Percentiles rank a stretch among this genome's conserved stretches.
These are phyloP conservation scores for Furcasterigmium furcatum DNA, from an alignment of 2,329 filamentous ascomycete species.

Conservation along the genomic window DNA sequence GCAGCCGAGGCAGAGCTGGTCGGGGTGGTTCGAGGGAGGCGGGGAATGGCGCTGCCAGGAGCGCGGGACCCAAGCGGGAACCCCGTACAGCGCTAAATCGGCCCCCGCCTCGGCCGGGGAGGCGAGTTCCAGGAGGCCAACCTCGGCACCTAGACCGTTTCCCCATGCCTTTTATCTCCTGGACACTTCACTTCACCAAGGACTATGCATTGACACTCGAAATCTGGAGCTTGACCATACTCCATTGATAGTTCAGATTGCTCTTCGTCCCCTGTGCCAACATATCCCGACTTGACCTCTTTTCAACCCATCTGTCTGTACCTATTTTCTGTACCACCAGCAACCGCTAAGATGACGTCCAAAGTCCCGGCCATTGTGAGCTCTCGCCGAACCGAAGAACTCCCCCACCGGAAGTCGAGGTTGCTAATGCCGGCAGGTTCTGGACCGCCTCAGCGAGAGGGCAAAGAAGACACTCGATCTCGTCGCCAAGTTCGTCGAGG, in stretches of 20 bases:
- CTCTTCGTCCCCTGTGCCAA: too few relatives aligned
- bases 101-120: slow-evolving; percentile 6
- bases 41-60: not conserved
- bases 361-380: slow-evolving; percentile 19
- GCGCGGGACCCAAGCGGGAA: not conserved
- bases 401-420: not conserved
- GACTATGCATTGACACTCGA: too few relatives aligned
- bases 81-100: slow-evolving; percentile 6
- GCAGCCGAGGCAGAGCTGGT: not conserved
- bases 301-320: too few relatives aligned
- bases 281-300: not conserved
- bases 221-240: too few relatives aligned
- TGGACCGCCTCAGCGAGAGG: slow-evolving; percentile 70
- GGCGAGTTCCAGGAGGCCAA: not conserved
- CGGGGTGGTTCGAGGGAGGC: not conserved
- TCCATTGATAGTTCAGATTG: too few relatives aligned
- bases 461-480: slow-evolving; percentile 82
- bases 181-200: too few relatives aligned
- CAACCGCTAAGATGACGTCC: slow-evolving; percentile 14
- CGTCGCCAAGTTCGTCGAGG: slow-evolving; percentile 94
- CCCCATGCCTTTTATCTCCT: too few relatives aligned
- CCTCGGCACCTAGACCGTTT: slow-evolving; percentile 4
- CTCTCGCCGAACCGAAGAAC: slow-evolving; percentile 11
- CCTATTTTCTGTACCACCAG: too few relatives aligned
- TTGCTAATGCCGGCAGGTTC: slow-evolving; percentile 29